Conservation (phyloP, 345 rosid species). For the Eucalyptus urophylla region DNA sequence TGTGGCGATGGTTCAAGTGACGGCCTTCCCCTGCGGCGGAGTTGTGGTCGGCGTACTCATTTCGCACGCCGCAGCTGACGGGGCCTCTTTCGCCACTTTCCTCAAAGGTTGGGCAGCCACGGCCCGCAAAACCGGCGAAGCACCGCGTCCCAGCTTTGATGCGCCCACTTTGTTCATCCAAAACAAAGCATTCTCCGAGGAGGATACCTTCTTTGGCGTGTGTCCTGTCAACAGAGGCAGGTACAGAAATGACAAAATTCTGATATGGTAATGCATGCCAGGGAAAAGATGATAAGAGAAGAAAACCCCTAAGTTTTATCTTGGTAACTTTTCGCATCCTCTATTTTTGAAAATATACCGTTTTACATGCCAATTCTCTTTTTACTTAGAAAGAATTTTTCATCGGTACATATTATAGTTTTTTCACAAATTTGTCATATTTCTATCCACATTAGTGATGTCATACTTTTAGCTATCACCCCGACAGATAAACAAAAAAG, state of each 20-base stretch:
- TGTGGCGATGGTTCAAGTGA: neutral
- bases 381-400: too few species aligned
- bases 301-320: neutral
- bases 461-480: too few species aligned
- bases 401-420: too few species aligned
- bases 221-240: neutral
- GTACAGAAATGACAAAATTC: neutral
- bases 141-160: neutral
- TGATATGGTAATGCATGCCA: neutral
- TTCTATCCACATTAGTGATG: too few species aligned
- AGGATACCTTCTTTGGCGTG: neutral
- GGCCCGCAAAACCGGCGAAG: neutral
- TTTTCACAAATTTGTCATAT: too few species aligned
- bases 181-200: neutral
- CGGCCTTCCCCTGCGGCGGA: neutral
- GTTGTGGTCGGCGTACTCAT: neutral
- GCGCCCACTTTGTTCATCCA: neutral
- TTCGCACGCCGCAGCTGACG: neutral
- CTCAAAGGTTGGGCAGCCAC: neutral
- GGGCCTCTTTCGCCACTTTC: neutral
- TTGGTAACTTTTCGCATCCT: neutral
- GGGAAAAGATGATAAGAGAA: neutral
- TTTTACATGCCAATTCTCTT: too few species aligned
- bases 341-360: too few species aligned
- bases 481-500: too few species aligned